Conservation (phyloP, 2,329 filamentous ascomycete genomes). For the Hypoxylon sp. region DNA sequence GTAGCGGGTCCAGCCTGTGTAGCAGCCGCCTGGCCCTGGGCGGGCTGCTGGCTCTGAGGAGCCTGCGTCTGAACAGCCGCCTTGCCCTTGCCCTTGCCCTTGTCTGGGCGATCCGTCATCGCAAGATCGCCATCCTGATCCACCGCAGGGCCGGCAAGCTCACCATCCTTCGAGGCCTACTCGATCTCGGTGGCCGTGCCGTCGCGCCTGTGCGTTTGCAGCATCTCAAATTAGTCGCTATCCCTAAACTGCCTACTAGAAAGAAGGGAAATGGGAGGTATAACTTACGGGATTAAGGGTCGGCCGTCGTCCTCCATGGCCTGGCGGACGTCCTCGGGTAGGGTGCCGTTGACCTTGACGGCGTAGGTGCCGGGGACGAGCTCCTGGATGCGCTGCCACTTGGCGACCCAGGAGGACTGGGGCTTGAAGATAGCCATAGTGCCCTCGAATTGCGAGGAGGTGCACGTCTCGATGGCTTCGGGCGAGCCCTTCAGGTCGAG, state of each 20-base stretch:
- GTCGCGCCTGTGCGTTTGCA: conserved; percentile 41
- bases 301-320: conserved; percentile 74
- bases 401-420: conserved; percentile 91
- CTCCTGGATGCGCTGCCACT: conserved; percentile 91
- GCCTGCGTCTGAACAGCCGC: neutral
- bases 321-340: conserved; percentile 75
- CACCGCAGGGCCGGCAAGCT: neutral
- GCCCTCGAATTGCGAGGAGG: conserved; percentile 95
- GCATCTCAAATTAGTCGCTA: conserved; percentile 9
- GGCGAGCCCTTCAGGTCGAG: conserved; percentile 84
- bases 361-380: conserved; percentile 94
- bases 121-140: neutral
- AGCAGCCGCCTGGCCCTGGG: neutral
- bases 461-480: conserved; percentile 92
- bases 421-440: conserved; percentile 89
- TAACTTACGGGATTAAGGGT: conserved; percentile 75
- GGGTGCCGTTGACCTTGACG: conserved; percentile 89
- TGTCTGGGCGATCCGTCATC: neutral
- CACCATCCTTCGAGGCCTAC: conserved; percentile 19
- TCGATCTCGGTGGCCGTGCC: conserved; percentile 46
- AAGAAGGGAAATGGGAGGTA: conserved; percentile 58
- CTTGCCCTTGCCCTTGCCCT: neutral
- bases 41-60: neutral
- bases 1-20: neutral
- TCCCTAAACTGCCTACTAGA: neutral